Percentiles rank a stretch among this genome's conserved stretches.
These are phyloP conservation scores for Sphaceloma murrayae DNA, from an alignment of 2,329 filamentous ascomycete species.

Conservation along the genomic window DNA sequence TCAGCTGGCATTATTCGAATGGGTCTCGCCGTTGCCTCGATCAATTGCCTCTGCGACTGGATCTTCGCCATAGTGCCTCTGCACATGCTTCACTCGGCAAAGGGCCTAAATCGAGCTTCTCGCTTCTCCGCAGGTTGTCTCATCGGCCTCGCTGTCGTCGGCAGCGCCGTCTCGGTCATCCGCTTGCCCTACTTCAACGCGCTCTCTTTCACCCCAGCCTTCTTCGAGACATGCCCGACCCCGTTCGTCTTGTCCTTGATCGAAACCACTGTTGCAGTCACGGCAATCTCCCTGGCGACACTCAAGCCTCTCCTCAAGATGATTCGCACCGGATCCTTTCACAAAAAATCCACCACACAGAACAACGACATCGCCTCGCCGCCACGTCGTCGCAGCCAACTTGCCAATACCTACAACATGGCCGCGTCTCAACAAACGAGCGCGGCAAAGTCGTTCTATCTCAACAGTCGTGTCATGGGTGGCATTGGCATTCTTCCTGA, in stretches of 20 bases:
- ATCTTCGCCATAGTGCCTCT: constrained; percentile 9
- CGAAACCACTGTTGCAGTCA: constrained; percentile 7
- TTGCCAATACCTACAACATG: neutral
- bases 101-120: neutral
- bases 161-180: constrained; percentile 1
- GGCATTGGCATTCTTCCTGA: constrained; percentile 13
- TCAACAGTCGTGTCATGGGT: constrained; percentile 5
- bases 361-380: neutral
- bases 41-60: constrained; percentile 15
- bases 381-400: neutral
- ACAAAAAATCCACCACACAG: neutral
- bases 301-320: constrained; percentile 9
- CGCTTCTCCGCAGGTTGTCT: constrained; percentile 7
- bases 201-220: constrained; percentile 5
- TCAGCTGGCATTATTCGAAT: neutral
- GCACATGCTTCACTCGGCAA: constrained; percentile 5
- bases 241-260: constrained; percentile 5
- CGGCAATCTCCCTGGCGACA: constrained; percentile 11
- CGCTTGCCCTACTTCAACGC: constrained; percentile 8
- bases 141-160: constrained; percentile 5
- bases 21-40: neutral
- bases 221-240: neutral
- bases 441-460: neutral
- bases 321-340: neutral
- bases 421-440: neutral